Conservation (phyloP, 495 filamentous ascomycete species). For the Platismatia glauca region DNA sequence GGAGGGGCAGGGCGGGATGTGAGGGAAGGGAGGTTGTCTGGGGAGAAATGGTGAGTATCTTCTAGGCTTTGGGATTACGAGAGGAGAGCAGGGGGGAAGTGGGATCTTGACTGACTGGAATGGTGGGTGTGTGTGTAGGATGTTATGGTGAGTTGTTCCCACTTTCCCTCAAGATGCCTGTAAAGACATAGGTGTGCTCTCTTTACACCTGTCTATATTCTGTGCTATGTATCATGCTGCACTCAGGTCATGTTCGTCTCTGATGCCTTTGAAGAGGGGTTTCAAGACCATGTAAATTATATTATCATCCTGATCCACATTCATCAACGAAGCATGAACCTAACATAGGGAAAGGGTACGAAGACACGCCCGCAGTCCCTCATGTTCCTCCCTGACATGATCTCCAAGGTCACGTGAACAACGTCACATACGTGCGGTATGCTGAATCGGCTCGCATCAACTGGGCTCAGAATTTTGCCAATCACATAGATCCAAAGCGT, state of each 20-base stretch:
- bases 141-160: constrained; percentile 46
- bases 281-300: background rate
- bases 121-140: constrained; percentile 34
- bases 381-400: constrained; percentile 11
- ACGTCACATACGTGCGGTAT: constrained; percentile 74
- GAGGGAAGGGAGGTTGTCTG: constrained; percentile 68
- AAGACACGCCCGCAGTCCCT: background rate
- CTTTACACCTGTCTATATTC: background rate
- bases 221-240: background rate
- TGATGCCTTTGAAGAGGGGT: background rate
- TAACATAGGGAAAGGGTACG: constrained; percentile 7
- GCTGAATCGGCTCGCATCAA: constrained; percentile 79
- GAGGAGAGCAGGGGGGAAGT: background rate
- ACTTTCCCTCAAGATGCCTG: too few relatives aligned
- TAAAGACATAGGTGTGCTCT: background rate
- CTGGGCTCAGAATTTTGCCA: constrained; percentile 70
- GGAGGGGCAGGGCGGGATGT: constrained; percentile 53
- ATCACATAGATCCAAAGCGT: constrained; percentile 55
- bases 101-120: constrained; percentile 13
- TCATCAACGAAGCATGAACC: background rate
- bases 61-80: background rate
- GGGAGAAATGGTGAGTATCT: constrained; percentile 71
- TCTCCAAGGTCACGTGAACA: constrained; percentile 71
- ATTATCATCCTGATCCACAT: background rate
- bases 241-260: background rate